These are phyloP conservation scores for Trametes gibbosa DNA, from an alignment of 768 basidiomycete genomes.

Conservation along the genomic window DNA sequence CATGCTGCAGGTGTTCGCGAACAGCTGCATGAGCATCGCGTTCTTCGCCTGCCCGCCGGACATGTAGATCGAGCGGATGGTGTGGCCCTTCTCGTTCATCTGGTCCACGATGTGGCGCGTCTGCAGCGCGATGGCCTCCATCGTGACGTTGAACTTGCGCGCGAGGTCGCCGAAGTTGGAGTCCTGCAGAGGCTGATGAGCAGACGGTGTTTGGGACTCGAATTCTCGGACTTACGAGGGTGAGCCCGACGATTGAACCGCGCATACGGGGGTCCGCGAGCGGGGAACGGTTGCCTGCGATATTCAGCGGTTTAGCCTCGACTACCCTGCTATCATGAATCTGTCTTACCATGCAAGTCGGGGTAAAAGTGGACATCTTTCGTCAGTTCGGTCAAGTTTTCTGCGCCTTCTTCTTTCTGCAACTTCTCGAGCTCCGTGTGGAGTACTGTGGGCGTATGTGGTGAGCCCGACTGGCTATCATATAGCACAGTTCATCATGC, in stretches of 20 bases:
- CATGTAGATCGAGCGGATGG: slow-evolving; percentile 83
- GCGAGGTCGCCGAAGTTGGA: slow-evolving; percentile 77
- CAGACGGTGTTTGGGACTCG: not conserved
- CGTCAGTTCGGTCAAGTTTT: slow-evolving; percentile 77
- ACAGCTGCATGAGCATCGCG: slow-evolving; percentile 78
- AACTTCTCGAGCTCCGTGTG: slow-evolving; percentile 71
- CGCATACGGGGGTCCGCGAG: slow-evolving; percentile 95
- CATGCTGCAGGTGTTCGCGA: slow-evolving; percentile 82
- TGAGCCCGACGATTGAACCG: slow-evolving; percentile 85
- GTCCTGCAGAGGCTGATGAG: slow-evolving; percentile 45
- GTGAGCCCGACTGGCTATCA: not conserved
- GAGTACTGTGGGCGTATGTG: slow-evolving; percentile 49
- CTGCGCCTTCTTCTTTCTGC: slow-evolving; percentile 48
- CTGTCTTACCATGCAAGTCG: slow-evolving; percentile 75
- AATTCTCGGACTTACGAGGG: slow-evolving; percentile 50
- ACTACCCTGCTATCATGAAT: not conserved
- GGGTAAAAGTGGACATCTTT: slow-evolving; percentile 94
- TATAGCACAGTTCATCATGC: slow-evolving; percentile 33
- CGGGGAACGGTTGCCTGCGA: slow-evolving; percentile 88
- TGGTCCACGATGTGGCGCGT: slow-evolving; percentile 91
- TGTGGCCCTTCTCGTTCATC: slow-evolving; percentile 85
- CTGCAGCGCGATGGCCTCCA: slow-evolving; percentile 92
- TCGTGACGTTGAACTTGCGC: slow-evolving; percentile 83
- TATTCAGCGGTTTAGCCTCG: not conserved
- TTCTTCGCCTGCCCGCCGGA: slow-evolving; percentile 94